These are phyloP conservation scores for Nothomitra cinnamomea DNA, from an alignment of 2,329 filamentous ascomycete genomes.

Conservation along the genomic window DNA sequence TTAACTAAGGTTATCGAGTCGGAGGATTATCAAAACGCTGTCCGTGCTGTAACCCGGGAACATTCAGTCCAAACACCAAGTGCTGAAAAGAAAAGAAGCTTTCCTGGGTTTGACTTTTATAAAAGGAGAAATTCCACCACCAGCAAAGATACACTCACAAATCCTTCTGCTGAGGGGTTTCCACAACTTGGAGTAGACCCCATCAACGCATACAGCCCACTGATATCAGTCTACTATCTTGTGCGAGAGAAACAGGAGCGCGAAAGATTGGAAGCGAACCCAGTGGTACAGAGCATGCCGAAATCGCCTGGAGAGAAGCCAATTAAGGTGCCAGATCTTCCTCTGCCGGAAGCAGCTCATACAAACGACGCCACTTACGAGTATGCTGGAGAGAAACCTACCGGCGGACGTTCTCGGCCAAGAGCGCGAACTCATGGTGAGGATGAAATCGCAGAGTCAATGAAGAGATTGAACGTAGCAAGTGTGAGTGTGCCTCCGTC, in stretches of 20 bases:
- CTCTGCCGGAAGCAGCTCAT: constrained; percentile 69
- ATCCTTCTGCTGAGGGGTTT: constrained; percentile 72
- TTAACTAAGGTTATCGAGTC: constrained; percentile 78
- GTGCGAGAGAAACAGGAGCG: constrained; percentile 89
- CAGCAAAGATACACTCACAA: constrained; percentile 71
- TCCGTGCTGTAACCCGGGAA: constrained; percentile 55
- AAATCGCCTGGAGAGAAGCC: constrained; percentile 37
- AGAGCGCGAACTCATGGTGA: constrained; percentile 87
- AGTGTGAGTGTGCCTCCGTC: constrained; percentile 29
- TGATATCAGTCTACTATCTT: constrained; percentile 88
- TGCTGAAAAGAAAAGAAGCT: constrained; percentile 64
- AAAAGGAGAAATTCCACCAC: constrained; percentile 79
- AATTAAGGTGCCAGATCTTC: constrained; percentile 54
- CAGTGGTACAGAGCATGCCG: constrained; percentile 40
- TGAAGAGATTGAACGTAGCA: constrained; percentile 46
- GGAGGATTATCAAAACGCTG: constrained; percentile 77
- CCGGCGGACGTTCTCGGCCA: constrained; percentile 65
- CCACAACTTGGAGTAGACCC: constrained; percentile 66
- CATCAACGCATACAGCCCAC: constrained; percentile 79
- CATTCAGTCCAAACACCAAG: constrained; percentile 38
- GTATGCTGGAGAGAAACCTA: constrained; percentile 75
- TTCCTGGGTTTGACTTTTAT: constrained; percentile 90
- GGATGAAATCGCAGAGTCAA: constrained; percentile 63
- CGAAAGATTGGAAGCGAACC: constrained; percentile 44
- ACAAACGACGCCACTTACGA: constrained; percentile 77